A percentile compares a stretch with the other conserved stretches of the same genome.
Evolutionary conservation across 139 green algal species (phyloP).

Genomic region (Zygnema cylindricum): DNA sequence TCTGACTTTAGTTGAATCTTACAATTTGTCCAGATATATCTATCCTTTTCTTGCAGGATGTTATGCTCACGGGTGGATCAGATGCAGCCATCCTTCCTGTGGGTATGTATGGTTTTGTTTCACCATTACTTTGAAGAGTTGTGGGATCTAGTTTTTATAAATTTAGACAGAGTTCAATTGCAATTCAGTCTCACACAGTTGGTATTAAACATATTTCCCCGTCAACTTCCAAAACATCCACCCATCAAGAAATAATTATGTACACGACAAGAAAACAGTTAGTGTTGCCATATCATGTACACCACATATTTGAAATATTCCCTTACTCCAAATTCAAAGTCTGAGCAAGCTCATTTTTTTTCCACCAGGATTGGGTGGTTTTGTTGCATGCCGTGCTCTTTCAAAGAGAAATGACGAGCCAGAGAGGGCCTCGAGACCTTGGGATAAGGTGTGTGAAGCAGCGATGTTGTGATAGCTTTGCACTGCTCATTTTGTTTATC

Average conservation of each 20-base stretch:
- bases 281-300: no score
- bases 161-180: no score
- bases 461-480: no score
- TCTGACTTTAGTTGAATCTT: slow-evolving; percentile 3
- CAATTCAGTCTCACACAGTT: no score
- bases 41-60: slow-evolving; percentile 47
- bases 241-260: no score
- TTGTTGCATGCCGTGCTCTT: slow-evolving; percentile 96
- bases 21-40: neutral
- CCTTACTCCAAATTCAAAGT: neutral
- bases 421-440: slow-evolving; percentile 88
- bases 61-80: slow-evolving; percentile 89
- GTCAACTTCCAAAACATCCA: no score
- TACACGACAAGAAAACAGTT: no score
- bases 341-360: neutral
- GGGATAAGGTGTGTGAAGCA: slow-evolving; percentile 82
- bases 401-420: slow-evolving; percentile 90
- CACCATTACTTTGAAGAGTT: no score
- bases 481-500: slow-evolving; percentile 4
- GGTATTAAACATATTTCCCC: no score
- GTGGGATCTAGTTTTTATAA: no score
- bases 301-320: no score
- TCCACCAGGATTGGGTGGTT: slow-evolving; percentile 82
- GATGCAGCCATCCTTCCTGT: slow-evolving; percentile 96
- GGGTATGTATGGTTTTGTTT: no score